Evolutionary conservation across 495 filamentous ascomycete genomes (phyloP).

Genomic region (Usnea hakonensis): DNA sequence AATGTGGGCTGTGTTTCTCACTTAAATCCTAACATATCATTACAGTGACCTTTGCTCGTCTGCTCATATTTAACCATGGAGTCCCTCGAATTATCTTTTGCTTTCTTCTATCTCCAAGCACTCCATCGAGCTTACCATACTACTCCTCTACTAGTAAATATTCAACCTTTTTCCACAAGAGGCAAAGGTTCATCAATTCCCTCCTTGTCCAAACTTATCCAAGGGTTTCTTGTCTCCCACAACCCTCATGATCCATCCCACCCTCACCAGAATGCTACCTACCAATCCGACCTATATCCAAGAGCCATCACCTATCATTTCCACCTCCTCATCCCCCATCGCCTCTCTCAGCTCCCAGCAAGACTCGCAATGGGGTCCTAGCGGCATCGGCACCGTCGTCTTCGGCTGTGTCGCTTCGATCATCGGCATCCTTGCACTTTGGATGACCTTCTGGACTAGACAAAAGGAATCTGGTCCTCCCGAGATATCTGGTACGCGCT

Average conservation of each 20-base stretch:
- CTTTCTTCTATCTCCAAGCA: too few species aligned
- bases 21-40: too few species aligned
- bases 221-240: not conserved
- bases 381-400: not conserved
- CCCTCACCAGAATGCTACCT: not conserved
- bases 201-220: too few species aligned
- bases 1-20: too few species aligned
- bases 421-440: not conserved
- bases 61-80: too few species aligned
- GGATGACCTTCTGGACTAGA: not conserved
- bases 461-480: not conserved
- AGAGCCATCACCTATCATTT: not conserved
- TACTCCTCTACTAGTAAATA: too few species aligned
- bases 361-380: not conserved
- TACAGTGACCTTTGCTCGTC: too few species aligned
- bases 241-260: not conserved
- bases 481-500: not conserved
- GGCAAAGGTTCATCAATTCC: too few species aligned
- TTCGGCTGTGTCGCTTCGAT: slow-evolving; percentile 6
- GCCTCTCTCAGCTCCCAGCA: not conserved
- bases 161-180: too few species aligned
- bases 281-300: not conserved
- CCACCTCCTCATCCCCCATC: not conserved
- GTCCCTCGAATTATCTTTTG: too few species aligned
- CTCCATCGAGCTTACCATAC: too few species aligned